Evolutionary conservation across 2,329 filamentous ascomycete species (phyloP).

Genomic region (Neophaeococcomyces mojaviensis): DNA sequence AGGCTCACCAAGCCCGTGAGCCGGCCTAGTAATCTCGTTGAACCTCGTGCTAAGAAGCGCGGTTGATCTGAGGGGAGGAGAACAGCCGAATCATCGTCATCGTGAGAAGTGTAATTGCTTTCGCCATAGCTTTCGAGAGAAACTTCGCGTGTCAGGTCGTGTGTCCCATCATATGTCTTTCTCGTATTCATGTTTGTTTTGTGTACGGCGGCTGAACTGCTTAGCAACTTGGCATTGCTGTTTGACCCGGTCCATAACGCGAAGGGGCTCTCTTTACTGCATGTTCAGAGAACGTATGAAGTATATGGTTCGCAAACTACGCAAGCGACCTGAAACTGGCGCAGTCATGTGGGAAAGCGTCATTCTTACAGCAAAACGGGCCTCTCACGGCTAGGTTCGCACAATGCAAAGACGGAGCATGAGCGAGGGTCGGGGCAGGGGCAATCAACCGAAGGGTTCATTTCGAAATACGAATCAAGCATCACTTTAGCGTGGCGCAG

Average conservation of each 20-base stretch:
- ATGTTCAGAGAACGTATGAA: no score
- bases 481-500: no score
- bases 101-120: not conserved
- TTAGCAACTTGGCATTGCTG: not conserved
- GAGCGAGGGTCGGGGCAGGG: no score
- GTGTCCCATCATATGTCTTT: not conserved
- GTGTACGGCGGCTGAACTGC: no score
- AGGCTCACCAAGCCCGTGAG: not conserved
- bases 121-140: not conserved
- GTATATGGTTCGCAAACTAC: not conserved
- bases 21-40: not conserved
- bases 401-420: no score
- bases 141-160: not conserved
- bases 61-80: not conserved
- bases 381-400: no score
- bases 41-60: not conserved
- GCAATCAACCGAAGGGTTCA: no score
- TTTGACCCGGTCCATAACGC: not conserved
- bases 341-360: not conserved
- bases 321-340: not conserved
- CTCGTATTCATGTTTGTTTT: not conserved
- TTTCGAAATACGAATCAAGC: no score
- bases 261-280: not conserved
- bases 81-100: constrained; percentile 3
- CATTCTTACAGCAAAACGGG: not conserved